Percentiles rank a stretch among this genome's conserved stretches.
Evolutionary conservation across 768 basidiomycete species (phyloP).

Genomic region (Suillus decipiens): DNA sequence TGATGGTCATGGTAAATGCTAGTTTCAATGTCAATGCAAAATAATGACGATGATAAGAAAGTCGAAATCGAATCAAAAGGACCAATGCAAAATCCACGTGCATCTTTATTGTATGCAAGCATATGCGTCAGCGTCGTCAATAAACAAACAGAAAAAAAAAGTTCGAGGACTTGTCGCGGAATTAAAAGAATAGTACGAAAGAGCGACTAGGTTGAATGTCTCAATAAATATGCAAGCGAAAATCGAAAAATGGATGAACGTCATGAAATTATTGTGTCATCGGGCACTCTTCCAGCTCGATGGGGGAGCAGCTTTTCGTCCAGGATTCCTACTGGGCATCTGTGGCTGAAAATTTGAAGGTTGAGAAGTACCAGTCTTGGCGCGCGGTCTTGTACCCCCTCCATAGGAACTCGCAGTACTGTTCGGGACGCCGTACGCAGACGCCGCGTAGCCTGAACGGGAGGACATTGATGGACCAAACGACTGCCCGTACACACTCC

Average conservation of each 20-base stretch:
- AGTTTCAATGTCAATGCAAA: conserved; percentile 13
- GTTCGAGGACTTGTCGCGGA: not conserved
- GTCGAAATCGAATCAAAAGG: not conserved
- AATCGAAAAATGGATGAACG: not conserved
- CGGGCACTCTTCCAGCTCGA: conserved; percentile 58
- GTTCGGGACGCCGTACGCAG: conserved; percentile 11
- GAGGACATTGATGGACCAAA: conserved; percentile 43
- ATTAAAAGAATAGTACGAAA: not conserved
- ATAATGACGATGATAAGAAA: conserved; percentile 4
- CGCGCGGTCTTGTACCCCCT: conserved; percentile 32
- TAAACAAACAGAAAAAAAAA: not conserved
- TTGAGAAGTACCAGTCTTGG: conserved; percentile 32
- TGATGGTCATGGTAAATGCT: conserved; percentile 9
- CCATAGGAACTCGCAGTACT: conserved; percentile 24
- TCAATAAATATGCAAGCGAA: conserved; percentile 7
- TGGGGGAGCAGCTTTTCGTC: conserved; percentile 48
- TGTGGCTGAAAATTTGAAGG: conserved; percentile 20
- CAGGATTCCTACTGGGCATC: conserved; percentile 22
- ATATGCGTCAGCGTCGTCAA: not conserved
- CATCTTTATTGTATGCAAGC: not conserved
- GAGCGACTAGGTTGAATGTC: not conserved
- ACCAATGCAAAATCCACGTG: conserved; percentile 1
- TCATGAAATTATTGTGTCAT: conserved; percentile 9
- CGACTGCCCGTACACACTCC: conserved; percentile 72
- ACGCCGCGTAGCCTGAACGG: conserved; percentile 12